A percentile compares a stretch with the other conserved stretches of the same genome.
Conservation (phyloP, 2,329 filamentous ascomycete genomes). For the Colletotrichum spinosum region DNA sequence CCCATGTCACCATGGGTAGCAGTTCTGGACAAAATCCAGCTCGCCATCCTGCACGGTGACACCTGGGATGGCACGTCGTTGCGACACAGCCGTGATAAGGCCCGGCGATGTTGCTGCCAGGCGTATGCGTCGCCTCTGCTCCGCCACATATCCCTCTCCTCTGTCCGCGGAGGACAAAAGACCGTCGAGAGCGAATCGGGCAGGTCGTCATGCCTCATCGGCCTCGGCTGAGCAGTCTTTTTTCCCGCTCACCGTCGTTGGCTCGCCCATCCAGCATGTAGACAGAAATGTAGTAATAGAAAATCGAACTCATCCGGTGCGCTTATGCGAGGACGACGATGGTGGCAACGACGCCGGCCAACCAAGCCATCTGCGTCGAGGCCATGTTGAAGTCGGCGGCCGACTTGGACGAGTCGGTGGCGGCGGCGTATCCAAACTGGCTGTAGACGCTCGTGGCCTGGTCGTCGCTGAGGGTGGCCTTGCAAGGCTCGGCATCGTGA, state of each 20-base stretch:
- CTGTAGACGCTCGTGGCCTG: conserved; percentile 35
- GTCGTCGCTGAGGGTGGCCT: conserved; percentile 31
- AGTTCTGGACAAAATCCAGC: not conserved
- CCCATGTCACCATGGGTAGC: not conserved
- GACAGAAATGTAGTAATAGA: not conserved
- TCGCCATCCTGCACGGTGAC: conserved; percentile 4
- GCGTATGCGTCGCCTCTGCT: not conserved
- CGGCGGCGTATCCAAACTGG: conserved; percentile 27
- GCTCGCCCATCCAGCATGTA: not conserved
- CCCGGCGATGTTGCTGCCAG: not conserved
- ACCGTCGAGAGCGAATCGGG: conserved; percentile 15
- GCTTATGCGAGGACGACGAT: conserved; percentile 21
- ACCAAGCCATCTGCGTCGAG: conserved; percentile 11
- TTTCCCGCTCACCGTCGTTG: conserved; percentile 2
- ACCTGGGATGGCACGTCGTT: not conserved
- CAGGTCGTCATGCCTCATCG: conserved; percentile 12
- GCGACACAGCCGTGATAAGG: conserved; percentile 20
- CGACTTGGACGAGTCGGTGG: conserved; percentile 28
- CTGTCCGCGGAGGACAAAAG: not conserved
- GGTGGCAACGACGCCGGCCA: conserved; percentile 18
- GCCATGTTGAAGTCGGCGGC: conserved; percentile 17
- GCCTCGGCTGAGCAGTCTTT: conserved; percentile 10
- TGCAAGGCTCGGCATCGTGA: conserved; percentile 33
- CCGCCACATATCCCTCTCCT: not conserved
- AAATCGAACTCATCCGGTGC: not conserved